phyloP scores from a whole-genome alignment of 768 basidiomycete genomes.

The Polyporus arcularius region DNA sequence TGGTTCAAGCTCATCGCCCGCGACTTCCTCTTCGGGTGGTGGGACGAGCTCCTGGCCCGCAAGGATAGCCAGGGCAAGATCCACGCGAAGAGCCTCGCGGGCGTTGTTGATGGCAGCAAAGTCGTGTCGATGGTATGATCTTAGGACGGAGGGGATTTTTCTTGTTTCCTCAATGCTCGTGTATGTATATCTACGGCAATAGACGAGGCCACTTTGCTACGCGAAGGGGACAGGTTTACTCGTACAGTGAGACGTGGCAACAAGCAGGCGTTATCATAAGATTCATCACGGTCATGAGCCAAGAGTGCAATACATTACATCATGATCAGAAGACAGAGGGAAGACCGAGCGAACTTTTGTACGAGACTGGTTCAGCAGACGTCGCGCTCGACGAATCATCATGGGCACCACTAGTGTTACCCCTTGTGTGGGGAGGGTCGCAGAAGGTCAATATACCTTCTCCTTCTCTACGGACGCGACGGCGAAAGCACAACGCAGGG shows the following conservation, averaged over 20 bases:
- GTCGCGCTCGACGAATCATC: not conserved
- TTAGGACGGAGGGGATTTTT: not conserved
- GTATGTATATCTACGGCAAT: not conserved
- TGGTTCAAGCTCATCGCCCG: slow-evolving; percentile 99
- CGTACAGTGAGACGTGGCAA: no score
- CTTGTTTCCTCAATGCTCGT: not conserved
- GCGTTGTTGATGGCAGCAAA: slow-evolving; percentile 68
- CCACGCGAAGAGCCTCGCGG: slow-evolving; percentile 61
- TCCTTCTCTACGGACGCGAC: not conserved
- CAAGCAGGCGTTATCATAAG: no score
- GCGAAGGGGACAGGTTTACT: no score
- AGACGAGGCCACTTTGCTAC: not conserved
- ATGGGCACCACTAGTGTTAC: no score
- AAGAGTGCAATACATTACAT: no score
- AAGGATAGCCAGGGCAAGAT: slow-evolving; percentile 58
- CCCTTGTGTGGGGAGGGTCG: not conserved
- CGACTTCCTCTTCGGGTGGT: slow-evolving; percentile 98
- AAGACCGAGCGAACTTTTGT: no score
- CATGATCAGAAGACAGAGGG: no score
- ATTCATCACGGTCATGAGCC: no score
- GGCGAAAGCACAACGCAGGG: not conserved
- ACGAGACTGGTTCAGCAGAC: no score
- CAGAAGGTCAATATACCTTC: not conserved
- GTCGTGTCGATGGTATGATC: slow-evolving; percentile 65
- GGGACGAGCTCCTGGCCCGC: slow-evolving; percentile 83